Base-by-base conservation (phyloP, 1,284 basidiomycete genomes). In the Leccinum solheimii region DNA sequence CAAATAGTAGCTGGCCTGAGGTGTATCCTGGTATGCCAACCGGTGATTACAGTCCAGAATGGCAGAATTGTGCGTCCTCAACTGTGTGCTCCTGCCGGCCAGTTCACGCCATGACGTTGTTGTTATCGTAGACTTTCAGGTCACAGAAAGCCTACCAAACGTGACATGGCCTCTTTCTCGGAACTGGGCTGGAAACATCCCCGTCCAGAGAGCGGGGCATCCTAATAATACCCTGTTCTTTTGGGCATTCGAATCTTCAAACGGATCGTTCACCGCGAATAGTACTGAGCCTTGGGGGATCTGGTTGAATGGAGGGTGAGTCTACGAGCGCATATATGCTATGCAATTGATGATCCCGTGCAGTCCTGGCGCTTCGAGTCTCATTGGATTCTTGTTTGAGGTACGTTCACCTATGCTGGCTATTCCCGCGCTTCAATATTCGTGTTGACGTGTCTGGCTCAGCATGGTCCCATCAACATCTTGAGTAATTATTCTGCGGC, bases 241-340 rank as follows among this genome's bases (percentile, higher is more conserved):
- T 70, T 84, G 84, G 80, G 88, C 79, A 1, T 84, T 86, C 62
- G 89, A 91, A 69, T 83, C 83, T 57, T 76, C 77, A 1, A 71
- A 78, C 3, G 87, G 88, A 0, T 88, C 87, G 5, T 75, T 91
- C 51, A 87, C 86, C 1, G 67, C 72, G 5, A 64, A 70, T 32
- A 70, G 68, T 38, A 72, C 71, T 6, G 78, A 83, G 27, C 88
- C 88, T 10, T 91, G 89, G 88, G 83, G 81, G 5, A 87, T 91
- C 54, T 91, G 87, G 87, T 74, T 91, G 16, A 90, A 90, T 65
- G 88, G 88, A 72, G 88, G 88, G 81, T 87, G 72, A 63, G 83
- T 67, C 13, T 11, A 30, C 1, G 8, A 57, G 57, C 30, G 21
- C 51, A 50, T 38, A 19, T 53, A 60, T 63, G 9, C 13, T 10